These are phyloP conservation scores for Carex pumila DNA, from an alignment of 176 grass and related monocot genomes.

Conservation along the genomic window DNA sequence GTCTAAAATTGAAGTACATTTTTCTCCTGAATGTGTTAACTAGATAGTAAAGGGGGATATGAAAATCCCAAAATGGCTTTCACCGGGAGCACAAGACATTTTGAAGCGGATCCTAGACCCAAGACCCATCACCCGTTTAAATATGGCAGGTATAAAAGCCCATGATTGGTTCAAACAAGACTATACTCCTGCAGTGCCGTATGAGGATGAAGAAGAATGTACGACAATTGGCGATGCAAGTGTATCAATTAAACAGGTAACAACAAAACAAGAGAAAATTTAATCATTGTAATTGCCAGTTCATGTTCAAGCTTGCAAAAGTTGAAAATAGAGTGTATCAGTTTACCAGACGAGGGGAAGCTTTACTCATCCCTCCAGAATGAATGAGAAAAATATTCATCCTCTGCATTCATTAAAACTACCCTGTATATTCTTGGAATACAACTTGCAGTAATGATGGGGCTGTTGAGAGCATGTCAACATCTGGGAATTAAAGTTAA, in stretches of 20 bases:
- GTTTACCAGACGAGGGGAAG: background rate
- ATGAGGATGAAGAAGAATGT: slow-evolving; percentile 53
- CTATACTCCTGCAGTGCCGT: slow-evolving; percentile 54
- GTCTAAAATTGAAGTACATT: slow-evolving; percentile 4
- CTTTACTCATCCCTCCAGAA: background rate
- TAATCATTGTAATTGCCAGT: background rate
- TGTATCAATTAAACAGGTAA: slow-evolving; percentile 46
- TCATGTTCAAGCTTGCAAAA: background rate
- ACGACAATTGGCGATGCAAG: background rate
- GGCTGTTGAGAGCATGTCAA: background rate
- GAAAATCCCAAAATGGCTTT: slow-evolving; percentile 87
- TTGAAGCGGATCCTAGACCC: slow-evolving; percentile 68
- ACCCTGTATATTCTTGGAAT: background rate
- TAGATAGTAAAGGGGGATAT: slow-evolving; percentile 68
- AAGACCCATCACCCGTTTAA: slow-evolving; percentile 59
- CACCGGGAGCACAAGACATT: slow-evolving; percentile 56
- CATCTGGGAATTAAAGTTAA: background rate
- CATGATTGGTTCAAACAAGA: slow-evolving; percentile 84
- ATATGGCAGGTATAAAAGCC: slow-evolving; percentile 54
- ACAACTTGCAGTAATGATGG: background rate
- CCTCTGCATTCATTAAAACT: background rate
- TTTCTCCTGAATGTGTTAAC: background rate
- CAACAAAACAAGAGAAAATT: background rate
- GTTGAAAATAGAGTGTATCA: background rate
- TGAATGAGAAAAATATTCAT: background rate